Evolutionary conservation across 2,329 filamentous ascomycete genomes (phyloP).

Genomic region (Hymenoscyphus occultus): DNA sequence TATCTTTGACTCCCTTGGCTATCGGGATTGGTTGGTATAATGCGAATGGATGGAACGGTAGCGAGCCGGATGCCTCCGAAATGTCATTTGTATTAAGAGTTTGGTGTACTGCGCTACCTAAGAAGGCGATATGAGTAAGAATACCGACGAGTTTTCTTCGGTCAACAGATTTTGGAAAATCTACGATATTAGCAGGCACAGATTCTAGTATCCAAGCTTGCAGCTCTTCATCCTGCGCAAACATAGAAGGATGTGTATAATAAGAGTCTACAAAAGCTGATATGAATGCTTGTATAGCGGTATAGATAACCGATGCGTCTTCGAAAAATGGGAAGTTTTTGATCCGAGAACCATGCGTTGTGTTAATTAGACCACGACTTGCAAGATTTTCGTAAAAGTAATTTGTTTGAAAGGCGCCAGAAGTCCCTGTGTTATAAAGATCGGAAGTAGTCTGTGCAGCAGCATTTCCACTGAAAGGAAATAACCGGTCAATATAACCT

Average conservation of each 20-base stretch:
- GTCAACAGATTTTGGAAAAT: constrained; percentile 40
- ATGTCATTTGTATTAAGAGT: constrained; percentile 42
- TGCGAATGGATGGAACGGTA: constrained; percentile 44
- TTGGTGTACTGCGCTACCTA: constrained; percentile 41
- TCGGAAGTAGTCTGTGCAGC: constrained; percentile 14
- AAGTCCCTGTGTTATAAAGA: constrained; percentile 24
- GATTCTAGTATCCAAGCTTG: constrained; percentile 46
- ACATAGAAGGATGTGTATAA: constrained; percentile 38
- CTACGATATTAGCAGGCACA: constrained; percentile 37
- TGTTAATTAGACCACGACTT: constrained; percentile 42
- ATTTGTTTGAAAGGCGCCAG: constrained; percentile 39
- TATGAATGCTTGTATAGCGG: constrained; percentile 41
- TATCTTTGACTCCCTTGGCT: constrained; percentile 39
- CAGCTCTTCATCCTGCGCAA: constrained; percentile 42
- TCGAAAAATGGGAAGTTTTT: constrained; percentile 46
- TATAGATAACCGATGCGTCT: constrained; percentile 40
- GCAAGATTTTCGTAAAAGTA: constrained; percentile 42
- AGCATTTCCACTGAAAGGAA: constrained; percentile 16
- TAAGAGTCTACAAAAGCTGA: constrained; percentile 44
- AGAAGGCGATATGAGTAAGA: constrained; percentile 43
- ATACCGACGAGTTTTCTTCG: constrained; percentile 39
- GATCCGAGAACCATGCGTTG: constrained; percentile 38
- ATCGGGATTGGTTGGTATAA: constrained; percentile 42
- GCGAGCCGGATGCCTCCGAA: constrained; percentile 25
- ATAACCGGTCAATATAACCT: constrained; percentile 19